Conservation (phyloP, 257 asterid species). For the Phtheirospermum japonicum region DNA sequence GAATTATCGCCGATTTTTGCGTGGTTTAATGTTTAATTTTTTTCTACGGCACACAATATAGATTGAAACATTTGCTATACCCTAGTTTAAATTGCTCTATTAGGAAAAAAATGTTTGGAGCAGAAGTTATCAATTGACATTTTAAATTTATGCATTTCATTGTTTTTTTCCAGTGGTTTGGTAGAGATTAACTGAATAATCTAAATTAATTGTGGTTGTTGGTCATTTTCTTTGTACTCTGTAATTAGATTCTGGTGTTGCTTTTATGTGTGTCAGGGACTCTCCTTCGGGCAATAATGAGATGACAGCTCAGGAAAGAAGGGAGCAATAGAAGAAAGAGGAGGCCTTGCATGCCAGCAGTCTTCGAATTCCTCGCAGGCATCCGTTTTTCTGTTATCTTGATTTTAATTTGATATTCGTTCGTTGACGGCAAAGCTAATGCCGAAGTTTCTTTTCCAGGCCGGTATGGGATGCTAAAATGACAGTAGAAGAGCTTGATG, state of each 20-base stretch:
- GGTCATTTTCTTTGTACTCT: constrained; percentile 5
- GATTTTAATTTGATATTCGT: constrained; percentile 9
- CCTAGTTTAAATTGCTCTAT: too few relatives aligned
- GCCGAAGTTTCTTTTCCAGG: constrained; percentile 41
- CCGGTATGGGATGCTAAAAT: constrained; percentile 89
- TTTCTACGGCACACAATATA: too few relatives aligned
- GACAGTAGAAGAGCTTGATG: constrained; percentile 92
- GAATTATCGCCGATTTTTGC: too few relatives aligned
- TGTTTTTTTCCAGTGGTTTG: constrained; percentile 7
- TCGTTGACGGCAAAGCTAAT: constrained; percentile 20
- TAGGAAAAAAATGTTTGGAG: too few relatives aligned
- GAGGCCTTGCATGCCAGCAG: constrained; percentile 93
- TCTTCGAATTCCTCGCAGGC: constrained; percentile 96
- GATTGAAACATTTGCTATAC: too few relatives aligned
- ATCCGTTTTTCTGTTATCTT: constrained; percentile 10
- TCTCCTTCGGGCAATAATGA: constrained; percentile 50
- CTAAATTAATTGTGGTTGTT: neutral
- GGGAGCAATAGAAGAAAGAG: constrained; percentile 73
- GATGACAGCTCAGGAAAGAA: constrained; percentile 57
- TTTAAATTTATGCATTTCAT: constrained; percentile 13
- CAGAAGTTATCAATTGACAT: neutral
- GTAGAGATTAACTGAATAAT: neutral
- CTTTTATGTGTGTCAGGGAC: constrained; percentile 50
- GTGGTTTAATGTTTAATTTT: too few relatives aligned
- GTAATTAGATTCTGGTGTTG: neutral